Base-by-base conservation (phyloP, 1,139 yeast species). In the Sugiyamaella xylanicola region DNA sequence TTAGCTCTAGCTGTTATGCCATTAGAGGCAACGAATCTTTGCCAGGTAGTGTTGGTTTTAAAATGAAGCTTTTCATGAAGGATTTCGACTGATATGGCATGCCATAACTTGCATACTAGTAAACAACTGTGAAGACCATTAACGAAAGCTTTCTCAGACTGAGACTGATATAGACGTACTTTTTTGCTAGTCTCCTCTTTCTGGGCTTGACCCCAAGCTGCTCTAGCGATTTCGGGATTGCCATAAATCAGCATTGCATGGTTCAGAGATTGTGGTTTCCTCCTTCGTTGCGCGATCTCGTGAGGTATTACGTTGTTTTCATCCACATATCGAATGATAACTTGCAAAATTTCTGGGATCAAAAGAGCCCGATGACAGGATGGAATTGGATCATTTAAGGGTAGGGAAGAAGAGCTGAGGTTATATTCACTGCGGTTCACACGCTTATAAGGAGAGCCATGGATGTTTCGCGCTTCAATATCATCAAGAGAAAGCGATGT, bases 291-390 rank as follows among this genome's bases (percentile, higher is more conserved):
- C 0, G 82, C 71, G 11, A 70, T 70, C 65, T 86, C 92, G 55
- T 77, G 80, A 2, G 93, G 90, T 16, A 83, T 74, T 3, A 69
- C 68, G 4, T 81, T 69, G 25, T 55, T 73, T 36, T 74, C 72
- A 55, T 86, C 88, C 13, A 88, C 84, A 68, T 75, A 82, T 21
- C 76, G 74, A 25, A 90, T 65, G 15, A 91, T 87, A 57, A 77
- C 76, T 61, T 78, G 72, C 17, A 90, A 76, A 55, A 91, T 85
- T 69, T 91, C 97, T 0, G 97, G 96, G 17, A 86, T 83, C 52
- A 77, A 77, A 65, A 90, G 86, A 4, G 90, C 86, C 20, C 75
- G 73, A 56, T 79, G 81, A 29, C 65, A 60, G 2, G 63, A 41
- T 4, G 44, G 44, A 8, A 21, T 4, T 9, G 54, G 35, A 4